These are phyloP conservation scores for Xylariaceae sp. DNA, from an alignment of 2,329 filamentous ascomycete genomes.

Conservation along the genomic window DNA sequence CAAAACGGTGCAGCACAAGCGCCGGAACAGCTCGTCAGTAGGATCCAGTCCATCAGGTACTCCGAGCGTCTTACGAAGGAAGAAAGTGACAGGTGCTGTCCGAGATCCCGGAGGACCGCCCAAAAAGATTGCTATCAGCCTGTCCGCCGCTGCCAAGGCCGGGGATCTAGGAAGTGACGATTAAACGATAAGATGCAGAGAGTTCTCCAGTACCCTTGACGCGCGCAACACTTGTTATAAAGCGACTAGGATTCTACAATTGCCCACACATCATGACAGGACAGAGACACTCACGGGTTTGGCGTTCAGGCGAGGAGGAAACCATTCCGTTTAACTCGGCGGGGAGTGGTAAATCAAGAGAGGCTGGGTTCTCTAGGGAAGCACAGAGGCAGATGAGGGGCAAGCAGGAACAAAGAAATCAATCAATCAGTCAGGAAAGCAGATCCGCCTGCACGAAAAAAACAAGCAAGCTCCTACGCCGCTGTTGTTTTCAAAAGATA, in stretches of 20 bases:
- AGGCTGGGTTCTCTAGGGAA: slow-evolving; percentile 16
- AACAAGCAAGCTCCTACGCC: no score
- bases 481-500: no score
- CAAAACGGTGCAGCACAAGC: slow-evolving; percentile 65
- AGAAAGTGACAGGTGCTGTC: slow-evolving; percentile 40
- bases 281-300: slow-evolving; percentile 15
- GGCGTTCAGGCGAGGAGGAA: slow-evolving; percentile 27
- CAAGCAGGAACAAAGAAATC: slow-evolving; percentile 3
- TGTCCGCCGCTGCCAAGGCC: slow-evolving; percentile 42
- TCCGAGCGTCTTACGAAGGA: slow-evolving; percentile 39
- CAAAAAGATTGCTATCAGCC: slow-evolving; percentile 55
- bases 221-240: slow-evolving; percentile 4
- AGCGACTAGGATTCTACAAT: slow-evolving; percentile 21
- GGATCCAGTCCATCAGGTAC: slow-evolving; percentile 36
- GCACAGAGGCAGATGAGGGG: slow-evolving; percentile 6
- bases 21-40: slow-evolving; percentile 53
- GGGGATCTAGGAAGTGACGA: slow-evolving; percentile 16
- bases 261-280: slow-evolving; percentile 22
- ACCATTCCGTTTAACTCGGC: slow-evolving; percentile 21
- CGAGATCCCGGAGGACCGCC: slow-evolving; percentile 38
- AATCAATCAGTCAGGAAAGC: neutral
- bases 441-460: no score
- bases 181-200: slow-evolving; percentile 7
- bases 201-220: slow-evolving; percentile 15
- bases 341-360: slow-evolving; percentile 15